phyloP scores from a whole-genome alignment of 129 eudicot species.

The Chrysanthemum seticuspe region DNA sequence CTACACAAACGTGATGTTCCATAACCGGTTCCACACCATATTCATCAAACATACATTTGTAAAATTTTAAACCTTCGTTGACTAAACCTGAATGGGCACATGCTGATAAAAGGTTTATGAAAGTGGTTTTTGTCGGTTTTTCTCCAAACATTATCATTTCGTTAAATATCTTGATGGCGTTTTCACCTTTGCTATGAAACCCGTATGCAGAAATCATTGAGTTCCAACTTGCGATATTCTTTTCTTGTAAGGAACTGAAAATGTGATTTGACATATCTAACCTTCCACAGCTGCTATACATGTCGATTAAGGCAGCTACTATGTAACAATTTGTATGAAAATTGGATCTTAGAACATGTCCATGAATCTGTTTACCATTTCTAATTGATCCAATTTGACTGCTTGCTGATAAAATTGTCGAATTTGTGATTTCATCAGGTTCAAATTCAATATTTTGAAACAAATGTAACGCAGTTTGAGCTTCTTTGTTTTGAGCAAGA shows the following conservation, averaged over 20 bases:
- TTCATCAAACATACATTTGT: slow-evolving; percentile 36
- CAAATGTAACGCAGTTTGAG: slow-evolving; percentile 46
- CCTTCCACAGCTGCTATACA: slow-evolving; percentile 52
- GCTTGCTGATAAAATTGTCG: slow-evolving; percentile 62
- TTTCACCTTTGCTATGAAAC: no score
- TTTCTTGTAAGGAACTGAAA: slow-evolving; percentile 35
- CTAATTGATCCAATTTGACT: no score
- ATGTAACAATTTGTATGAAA: no score
- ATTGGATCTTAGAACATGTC: no score
- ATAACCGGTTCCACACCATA: slow-evolving; percentile 40
- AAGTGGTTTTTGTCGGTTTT: slow-evolving; percentile 38
- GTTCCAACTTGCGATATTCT: slow-evolving; percentile 57
- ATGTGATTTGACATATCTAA: slow-evolving; percentile 42
- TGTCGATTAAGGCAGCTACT: no score
- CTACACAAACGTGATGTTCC: slow-evolving; percentile 68
- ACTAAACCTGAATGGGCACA: slow-evolving; percentile 67
- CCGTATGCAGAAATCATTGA: slow-evolving; percentile 74
- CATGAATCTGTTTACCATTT: no score
- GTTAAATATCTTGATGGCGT: no score
- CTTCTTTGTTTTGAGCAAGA: slow-evolving; percentile 52
- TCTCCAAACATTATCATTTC: no score
- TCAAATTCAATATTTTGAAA: slow-evolving; percentile 51
- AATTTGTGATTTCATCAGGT: slow-evolving; percentile 60
- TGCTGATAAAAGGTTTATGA: slow-evolving; percentile 49
- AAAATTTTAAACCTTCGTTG: slow-evolving; percentile 40